These are phyloP conservation scores for Penicillium sp. DNA, from an alignment of 2,329 filamentous ascomycete species.

Conservation along the genomic window DNA sequence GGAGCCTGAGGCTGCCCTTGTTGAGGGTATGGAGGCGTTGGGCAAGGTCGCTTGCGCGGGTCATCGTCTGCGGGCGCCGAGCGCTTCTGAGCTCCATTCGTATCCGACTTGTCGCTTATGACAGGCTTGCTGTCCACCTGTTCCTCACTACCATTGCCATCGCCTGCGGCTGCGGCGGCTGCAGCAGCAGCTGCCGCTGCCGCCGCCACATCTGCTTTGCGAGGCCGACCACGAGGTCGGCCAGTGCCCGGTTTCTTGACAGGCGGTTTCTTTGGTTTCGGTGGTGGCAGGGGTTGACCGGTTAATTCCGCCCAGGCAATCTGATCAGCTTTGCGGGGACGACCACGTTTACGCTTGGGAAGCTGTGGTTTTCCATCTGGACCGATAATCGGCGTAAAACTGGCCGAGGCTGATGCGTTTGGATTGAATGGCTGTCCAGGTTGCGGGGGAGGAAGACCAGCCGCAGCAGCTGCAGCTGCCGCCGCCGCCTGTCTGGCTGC, in stretches of 20 bases:
- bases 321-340: constrained; percentile 34
- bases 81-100: constrained; percentile 14
- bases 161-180: constrained; percentile 28
- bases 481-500: constrained; percentile 24
- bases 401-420: constrained; percentile 15
- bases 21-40: constrained; percentile 25
- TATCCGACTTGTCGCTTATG: constrained; percentile 5
- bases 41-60: constrained; percentile 19
- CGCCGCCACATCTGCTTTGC: constrained; percentile 37
- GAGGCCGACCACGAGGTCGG: constrained; percentile 37
- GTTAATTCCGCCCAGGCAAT: constrained; percentile 26
- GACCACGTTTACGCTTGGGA: constrained; percentile 34
- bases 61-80: constrained; percentile 18
- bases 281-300: constrained; percentile 22
- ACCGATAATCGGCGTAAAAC: constrained; percentile 13
- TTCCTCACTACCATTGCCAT: constrained; percentile 22
- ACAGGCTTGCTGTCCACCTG: constrained; percentile 15
- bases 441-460: constrained; percentile 21
- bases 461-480: constrained; percentile 20
- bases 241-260: constrained; percentile 31
- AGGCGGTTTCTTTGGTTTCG: constrained; percentile 27
- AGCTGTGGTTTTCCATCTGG: constrained; percentile 28
- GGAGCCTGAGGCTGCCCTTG: constrained; percentile 8
- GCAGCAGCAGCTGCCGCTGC: constrained; percentile 30
- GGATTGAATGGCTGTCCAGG: constrained; percentile 27